phyloP scores from a whole-genome alignment of 768 basidiomycete species.

The Paxillus ammoniavirescens region DNA sequence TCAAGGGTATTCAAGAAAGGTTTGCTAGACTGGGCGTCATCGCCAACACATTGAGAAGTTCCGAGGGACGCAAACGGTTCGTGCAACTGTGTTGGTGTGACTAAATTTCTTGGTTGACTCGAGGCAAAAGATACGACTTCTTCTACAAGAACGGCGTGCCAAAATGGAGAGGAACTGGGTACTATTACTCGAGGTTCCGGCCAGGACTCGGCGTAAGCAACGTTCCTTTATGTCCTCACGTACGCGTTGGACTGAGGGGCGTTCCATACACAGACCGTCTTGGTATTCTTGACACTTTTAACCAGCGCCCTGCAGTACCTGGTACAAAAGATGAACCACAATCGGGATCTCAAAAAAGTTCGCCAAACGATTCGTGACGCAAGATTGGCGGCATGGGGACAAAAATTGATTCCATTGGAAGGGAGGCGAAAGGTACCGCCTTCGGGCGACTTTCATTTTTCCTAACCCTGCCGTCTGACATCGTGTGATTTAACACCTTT shows the following conservation, averaged over 20 bases:
- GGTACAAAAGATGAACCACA: constrained; percentile 76
- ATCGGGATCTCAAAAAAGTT: constrained; percentile 67
- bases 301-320: constrained; percentile 83
- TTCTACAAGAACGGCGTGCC: constrained; percentile 99
- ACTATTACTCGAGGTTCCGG: constrained; percentile 94
- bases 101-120: not conserved
- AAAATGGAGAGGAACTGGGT: constrained; percentile 93
- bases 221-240: not conserved
- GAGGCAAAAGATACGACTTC: constrained; percentile 69
- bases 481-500: constrained; percentile 3
- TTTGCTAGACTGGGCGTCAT: constrained; percentile 93
- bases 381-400: constrained; percentile 78
- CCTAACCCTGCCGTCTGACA: not conserved
- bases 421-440: constrained; percentile 65
- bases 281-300: constrained; percentile 72
- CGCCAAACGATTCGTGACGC: constrained; percentile 60
- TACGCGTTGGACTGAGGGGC: not conserved
- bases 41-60: constrained; percentile 72
- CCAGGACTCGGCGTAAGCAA: constrained; percentile 78
- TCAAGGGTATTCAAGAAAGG: constrained; percentile 79
- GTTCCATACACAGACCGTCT: constrained; percentile 54
- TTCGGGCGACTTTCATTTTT: not conserved
- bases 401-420: constrained; percentile 61
- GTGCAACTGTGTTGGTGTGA: constrained; percentile 24
- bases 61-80: constrained; percentile 74